These are phyloP conservation scores for Canavalia gladiata DNA, from an alignment of 306 rosid genomes.

Conservation along the genomic window DNA sequence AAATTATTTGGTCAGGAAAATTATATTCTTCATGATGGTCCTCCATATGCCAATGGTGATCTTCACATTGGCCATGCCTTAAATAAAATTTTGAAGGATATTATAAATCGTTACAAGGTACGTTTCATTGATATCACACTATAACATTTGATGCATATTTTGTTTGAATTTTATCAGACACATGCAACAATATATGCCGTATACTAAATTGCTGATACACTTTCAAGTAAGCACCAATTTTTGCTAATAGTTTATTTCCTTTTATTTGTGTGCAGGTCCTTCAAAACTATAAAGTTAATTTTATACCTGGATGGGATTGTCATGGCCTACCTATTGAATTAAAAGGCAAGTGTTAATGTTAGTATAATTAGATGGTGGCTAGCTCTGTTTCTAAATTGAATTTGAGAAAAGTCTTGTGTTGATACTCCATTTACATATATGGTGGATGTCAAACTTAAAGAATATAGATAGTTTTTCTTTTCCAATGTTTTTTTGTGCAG, in stretches of 20 bases:
- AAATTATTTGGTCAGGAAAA: conserved; percentile 64
- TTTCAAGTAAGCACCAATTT: conserved; percentile 19
- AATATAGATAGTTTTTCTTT: conserved; percentile 13
- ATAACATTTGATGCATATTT: conserved; percentile 20
- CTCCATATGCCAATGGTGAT: conserved; percentile 98
- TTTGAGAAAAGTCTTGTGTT: conserved; percentile 24
- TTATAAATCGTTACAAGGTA: conserved; percentile 96
- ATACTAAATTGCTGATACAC: conserved; percentile 31
- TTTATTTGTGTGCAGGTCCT: conserved; percentile 72
- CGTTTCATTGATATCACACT: conserved; percentile 31
- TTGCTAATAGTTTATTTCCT: conserved; percentile 29
- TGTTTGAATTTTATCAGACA: conserved; percentile 18
- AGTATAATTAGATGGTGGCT: neutral
- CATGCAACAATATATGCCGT: conserved; percentile 25
- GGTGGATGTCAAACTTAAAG: conserved; percentile 1
- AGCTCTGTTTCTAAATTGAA: conserved; percentile 15
- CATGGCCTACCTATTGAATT: conserved; percentile 99
- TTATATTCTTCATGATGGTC: conserved; percentile 97
- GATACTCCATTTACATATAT: conserved; percentile 27
- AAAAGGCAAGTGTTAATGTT: conserved; percentile 77
- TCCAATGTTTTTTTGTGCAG: neutral
- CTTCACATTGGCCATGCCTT: conserved; percentile 98
- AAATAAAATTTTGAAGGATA: conserved; percentile 96
- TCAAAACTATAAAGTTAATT: conserved; percentile 89
- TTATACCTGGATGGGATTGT: conserved; percentile 99